Evolutionary conservation across 2,329 filamentous ascomycete species (phyloP).

Genomic region (Lachnellula arida): DNA sequence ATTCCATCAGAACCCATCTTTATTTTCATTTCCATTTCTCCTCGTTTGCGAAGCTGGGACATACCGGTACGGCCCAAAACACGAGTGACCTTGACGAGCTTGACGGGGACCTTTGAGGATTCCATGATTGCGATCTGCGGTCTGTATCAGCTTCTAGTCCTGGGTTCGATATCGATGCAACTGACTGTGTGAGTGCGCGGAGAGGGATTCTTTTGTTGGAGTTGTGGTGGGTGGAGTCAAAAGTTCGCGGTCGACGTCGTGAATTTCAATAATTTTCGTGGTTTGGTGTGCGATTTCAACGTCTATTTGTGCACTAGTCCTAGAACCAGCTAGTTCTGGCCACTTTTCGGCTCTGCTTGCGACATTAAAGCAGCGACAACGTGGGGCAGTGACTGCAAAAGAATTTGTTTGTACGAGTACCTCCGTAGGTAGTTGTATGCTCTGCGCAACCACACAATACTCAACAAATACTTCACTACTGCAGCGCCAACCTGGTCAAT

Average conservation of each 20-base stretch:
- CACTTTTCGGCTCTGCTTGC: too few relatives aligned
- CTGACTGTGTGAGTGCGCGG: too few relatives aligned
- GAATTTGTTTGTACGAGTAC: not conserved
- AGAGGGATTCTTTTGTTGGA: too few relatives aligned
- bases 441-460: not conserved
- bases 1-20: not conserved
- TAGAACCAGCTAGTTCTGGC: too few relatives aligned
- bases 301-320: too few relatives aligned
- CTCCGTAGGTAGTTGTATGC: not conserved
- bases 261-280: too few relatives aligned
- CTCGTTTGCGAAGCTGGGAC: conserved; percentile 7
- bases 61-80: conserved; percentile 98
- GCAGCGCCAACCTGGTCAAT: not conserved
- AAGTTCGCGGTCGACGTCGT: too few relatives aligned
- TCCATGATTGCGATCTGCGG: conserved; percentile 59
- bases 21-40: too few relatives aligned
- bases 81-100: conserved; percentile 99
- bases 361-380: not conserved
- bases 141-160: too few relatives aligned
- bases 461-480: not conserved
- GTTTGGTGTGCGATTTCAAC: too few relatives aligned
- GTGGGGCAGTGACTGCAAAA: not conserved
- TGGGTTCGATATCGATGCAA: too few relatives aligned
- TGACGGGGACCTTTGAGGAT: conserved; percentile 90
- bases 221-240: too few relatives aligned